phyloP scores from a whole-genome alignment of 129 eudicot genomes.

The Flaveria bidentis region DNA sequence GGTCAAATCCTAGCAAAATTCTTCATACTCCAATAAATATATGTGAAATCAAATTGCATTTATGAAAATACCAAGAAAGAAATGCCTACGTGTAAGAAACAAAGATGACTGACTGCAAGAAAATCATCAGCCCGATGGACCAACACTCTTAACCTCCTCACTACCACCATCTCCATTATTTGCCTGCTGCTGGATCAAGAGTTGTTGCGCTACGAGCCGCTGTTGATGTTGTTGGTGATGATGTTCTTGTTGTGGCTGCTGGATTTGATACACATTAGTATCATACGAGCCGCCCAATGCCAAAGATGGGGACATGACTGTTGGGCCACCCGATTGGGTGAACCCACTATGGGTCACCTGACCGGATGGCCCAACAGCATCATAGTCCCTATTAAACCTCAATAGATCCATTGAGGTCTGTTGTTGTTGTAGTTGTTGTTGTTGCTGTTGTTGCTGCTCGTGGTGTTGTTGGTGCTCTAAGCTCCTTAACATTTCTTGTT shows the following conservation, averaged over 20 bases:
- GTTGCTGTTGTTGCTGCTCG: neutral
- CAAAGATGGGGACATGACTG: neutral
- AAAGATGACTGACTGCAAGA: neutral
- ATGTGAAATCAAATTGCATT: neutral
- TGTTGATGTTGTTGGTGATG: neutral
- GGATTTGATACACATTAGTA: constrained; percentile 2
- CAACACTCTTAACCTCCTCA: constrained; percentile 12
- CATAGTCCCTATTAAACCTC: constrained; percentile 42
- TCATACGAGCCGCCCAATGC: constrained; percentile 14
- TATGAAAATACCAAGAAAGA: constrained; percentile 2
- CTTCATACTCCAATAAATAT: neutral
- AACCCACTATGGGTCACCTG: constrained; percentile 41
- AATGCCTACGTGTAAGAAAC: neutral
- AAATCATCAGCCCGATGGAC: constrained; percentile 8
- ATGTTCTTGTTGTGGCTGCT: constrained; percentile 12
- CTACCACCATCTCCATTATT: constrained; percentile 1
- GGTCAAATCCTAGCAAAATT: constrained; percentile 1
- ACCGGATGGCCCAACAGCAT: constrained; percentile 31
- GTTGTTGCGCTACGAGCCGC: constrained; percentile 4
- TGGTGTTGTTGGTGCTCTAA: constrained; percentile 23
- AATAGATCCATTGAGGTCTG: constrained; percentile 6
- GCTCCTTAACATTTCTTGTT: constrained; percentile 35
- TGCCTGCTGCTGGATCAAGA: constrained; percentile 12
- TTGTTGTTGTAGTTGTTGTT: neutral
- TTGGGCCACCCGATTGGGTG: neutral